Base-by-base conservation (phyloP, 805 yeast genomes). In the Sporopachydermia lactativora region DNA sequence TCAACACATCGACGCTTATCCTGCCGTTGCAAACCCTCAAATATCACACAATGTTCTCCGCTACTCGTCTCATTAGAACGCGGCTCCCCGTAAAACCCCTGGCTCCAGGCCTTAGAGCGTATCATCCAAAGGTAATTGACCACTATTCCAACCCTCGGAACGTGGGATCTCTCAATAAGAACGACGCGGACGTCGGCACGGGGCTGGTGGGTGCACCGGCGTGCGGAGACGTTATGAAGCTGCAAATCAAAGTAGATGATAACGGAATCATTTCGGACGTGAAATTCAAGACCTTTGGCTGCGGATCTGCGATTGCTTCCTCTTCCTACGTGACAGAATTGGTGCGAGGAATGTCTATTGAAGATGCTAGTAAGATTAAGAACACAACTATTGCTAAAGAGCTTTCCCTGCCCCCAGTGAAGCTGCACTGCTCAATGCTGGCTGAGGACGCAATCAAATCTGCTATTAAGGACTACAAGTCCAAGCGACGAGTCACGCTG, bases 141-240 rank as follows among this genome's bases (percentile, higher is more conserved):
- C 98, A 92, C 59, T 92, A 92, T 62, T 77, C 83, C 54, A 88
- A 89, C 65, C 98, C 98, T 45, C 75, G 98, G 61, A 92, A 92
- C 57, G 97, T 92, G 18, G 98, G 98, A 14, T 73, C 95, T 4
- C 64, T 92, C 60, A 85, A 88, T 62, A 86, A 88, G 62, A 70
- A 68, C 41, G 71, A 74, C 44, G 54, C 63, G 14, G 73, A 77
- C 49, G 96, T 92, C 8, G 98, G 98, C 36, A 92, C 97, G 1
- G 98, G 98, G 1, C 70, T 92, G 37, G 98, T 92, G 13, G 98
- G 98, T 43, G 97, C 98, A 0, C 97, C 98, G 42, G 98, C 98
- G 0, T 92, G 98, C 65, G 98, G 98, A 42, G 98, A 92, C 66
- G 98, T 92, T 37, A 92, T 92, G 96, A 81, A 94, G 64, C 71